Percentiles rank a stretch among this genome's conserved stretches.
Evolutionary conservation across 805 yeast genomes (phyloP).

Genomic region (Yarrowia sp.): DNA sequence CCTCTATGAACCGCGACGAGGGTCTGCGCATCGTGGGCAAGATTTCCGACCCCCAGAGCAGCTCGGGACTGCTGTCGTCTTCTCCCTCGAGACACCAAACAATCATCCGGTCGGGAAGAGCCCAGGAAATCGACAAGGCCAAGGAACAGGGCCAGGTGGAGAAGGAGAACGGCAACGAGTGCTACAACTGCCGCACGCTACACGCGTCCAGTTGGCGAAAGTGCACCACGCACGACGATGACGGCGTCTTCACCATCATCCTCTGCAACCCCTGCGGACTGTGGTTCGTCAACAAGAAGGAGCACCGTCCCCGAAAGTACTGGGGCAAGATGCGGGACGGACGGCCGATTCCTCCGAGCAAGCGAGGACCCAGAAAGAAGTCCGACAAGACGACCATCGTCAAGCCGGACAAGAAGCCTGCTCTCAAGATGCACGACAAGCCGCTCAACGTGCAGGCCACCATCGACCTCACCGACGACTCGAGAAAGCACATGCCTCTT

Average conservation of each 20-base stretch:
- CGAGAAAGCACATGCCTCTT: not conserved
- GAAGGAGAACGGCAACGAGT: slow-evolving; percentile 35
- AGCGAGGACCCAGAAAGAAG: slow-evolving; percentile 15
- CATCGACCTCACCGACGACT: not conserved
- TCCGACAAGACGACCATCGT: not conserved
- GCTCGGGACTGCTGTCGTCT: not conserved
- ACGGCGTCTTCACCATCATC: slow-evolving; percentile 22
- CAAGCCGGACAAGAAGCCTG: not conserved
- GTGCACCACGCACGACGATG: slow-evolving; percentile 29
- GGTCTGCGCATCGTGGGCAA: not conserved
- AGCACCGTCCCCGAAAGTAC: slow-evolving; percentile 32
- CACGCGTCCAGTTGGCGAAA: slow-evolving; percentile 37
- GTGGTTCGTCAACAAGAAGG: slow-evolving; percentile 31
- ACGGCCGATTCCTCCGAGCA: slow-evolving; percentile 8
- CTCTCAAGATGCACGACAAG: not conserved
- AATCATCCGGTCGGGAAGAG: not conserved
- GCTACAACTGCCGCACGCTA: slow-evolving; percentile 39
- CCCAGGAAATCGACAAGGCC: slow-evolving; percentile 12
- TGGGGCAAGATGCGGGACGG: slow-evolving; percentile 31
- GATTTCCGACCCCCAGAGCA: not conserved
- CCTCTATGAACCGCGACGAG: not conserved
- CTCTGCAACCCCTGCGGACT: slow-evolving; percentile 38
- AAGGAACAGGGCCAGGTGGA: slow-evolving; percentile 28
- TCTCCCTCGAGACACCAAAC: slow-evolving; percentile 8
- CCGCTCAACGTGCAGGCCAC: not conserved